Evolutionary conservation across 2,329 filamentous ascomycete species (phyloP), one percentile per base, ranked within the genome.

Genomic region (Xylaria digitata): DNA sequence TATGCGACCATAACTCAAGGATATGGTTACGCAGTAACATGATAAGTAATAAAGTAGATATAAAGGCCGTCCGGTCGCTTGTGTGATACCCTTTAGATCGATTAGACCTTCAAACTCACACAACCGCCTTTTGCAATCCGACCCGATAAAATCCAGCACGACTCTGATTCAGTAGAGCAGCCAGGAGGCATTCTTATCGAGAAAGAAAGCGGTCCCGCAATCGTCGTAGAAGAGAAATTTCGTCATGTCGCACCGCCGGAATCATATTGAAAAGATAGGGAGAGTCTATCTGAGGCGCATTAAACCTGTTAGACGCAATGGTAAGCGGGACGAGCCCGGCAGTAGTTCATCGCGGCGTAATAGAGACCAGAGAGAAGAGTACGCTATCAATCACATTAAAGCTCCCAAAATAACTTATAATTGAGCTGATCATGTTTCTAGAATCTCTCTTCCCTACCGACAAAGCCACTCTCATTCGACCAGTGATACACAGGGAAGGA

Each of bases 301-400:
- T 2, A 26, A 26, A 26, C 26, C 26, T 26, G 23, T 13, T 17
- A 30, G 23, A 17, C 23, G 26, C 11, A 9, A 8, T 57, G 34
- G n/a, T 6, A 32, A 6, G 7, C 17, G 23, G 5, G 1, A 26
- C 7, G 15, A 46, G 13, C 37, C 19, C 9, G 8, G 5, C 26
- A 45, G 37, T 15, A 37, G 40, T 26, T 46, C 58, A 34, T 61
- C 49, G 37, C 21, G 13, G 23, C 48, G 1, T 21, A 19, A n/a
- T 21, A 23, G 23, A 61, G n/a, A 53, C 50, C 43, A 54, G 4
- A 23, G 23, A 17, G 37, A 61, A 61, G n/a, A 37, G 59, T 55
- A 54, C 6, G 21, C n/a, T 19, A 48, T 13, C 15, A 3, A 23
- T n/a, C 32, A 17, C 19, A 6, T 23, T 17, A 3, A 54, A 40